A percentile compares a stretch with the other conserved stretches of the same genome.
phyloP scores from a whole-genome alignment of 1,284 basidiomycete genomes.

The Psilocybe mexicana region DNA sequence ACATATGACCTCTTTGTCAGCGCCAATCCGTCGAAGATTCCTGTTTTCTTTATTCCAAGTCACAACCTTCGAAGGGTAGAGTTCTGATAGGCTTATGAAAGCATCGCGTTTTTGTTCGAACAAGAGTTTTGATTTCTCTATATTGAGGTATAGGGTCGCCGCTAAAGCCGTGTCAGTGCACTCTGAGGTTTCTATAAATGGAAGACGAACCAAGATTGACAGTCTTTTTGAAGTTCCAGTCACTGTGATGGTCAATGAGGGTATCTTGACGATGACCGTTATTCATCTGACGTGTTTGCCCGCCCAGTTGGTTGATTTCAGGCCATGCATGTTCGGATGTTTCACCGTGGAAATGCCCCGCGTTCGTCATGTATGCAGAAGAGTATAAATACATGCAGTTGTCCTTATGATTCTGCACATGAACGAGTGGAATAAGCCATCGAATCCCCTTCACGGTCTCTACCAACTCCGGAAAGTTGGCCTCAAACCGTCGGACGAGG shows the following conservation, averaged over 20 bases:
- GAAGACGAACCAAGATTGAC: constrained; percentile 12
- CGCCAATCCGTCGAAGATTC: neutral
- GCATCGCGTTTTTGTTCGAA: constrained; percentile 12
- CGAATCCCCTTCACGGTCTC: constrained; percentile 3
- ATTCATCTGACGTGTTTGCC: constrained; percentile 26
- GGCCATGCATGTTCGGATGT: constrained; percentile 26
- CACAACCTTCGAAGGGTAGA: constrained; percentile 9
- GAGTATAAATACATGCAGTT: constrained; percentile 25
- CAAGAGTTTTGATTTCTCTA: constrained; percentile 11
- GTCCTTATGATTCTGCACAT: constrained; percentile 27
- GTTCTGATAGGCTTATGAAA: constrained; percentile 9
- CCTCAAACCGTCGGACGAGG: constrained; percentile 8
- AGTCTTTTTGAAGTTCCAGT: constrained; percentile 29
- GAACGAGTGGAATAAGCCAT: constrained; percentile 23
- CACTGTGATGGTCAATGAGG: constrained; percentile 20
- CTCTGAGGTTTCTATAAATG: neutral
- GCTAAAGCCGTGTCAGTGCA: constrained; percentile 1
- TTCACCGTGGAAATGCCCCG: constrained; percentile 28
- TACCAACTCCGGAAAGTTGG: constrained; percentile 6
- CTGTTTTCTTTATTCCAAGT: constrained; percentile 17
- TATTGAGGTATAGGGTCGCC: constrained; percentile 8
- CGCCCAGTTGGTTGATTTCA: constrained; percentile 24
- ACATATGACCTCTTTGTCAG: constrained; percentile 14
- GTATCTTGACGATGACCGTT: constrained; percentile 27
- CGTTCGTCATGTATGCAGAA: constrained; percentile 17